Percentiles rank a stretch among this genome's conserved stretches.
These are phyloP conservation scores for Rubia yunnanensis DNA, from an alignment of 257 asterid genomes.

Conservation along the genomic window DNA sequence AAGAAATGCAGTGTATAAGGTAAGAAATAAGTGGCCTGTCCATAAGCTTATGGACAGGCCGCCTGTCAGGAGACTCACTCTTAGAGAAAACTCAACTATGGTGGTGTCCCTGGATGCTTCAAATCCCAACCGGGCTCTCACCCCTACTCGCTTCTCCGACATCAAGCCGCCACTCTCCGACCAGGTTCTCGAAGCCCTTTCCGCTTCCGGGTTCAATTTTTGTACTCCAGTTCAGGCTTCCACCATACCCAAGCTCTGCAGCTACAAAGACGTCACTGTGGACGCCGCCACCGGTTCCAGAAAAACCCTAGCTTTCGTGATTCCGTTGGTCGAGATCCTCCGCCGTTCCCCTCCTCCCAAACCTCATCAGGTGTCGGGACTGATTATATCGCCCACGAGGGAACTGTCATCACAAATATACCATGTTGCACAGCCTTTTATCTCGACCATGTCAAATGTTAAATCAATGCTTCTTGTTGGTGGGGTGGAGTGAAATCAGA, in stretches of 20 bases:
- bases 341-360: conserved; percentile 65
- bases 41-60: too few relatives aligned
- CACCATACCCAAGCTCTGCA: conserved; percentile 80
- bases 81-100: too few relatives aligned
- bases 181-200: conserved; percentile 56
- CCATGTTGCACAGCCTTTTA: conserved; percentile 79
- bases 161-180: conserved; percentile 64
- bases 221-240: conserved; percentile 95
- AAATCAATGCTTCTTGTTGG: conserved; percentile 80
- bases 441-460: conserved; percentile 59
- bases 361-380: conserved; percentile 80
- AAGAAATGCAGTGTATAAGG: too few relatives aligned
- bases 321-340: conserved; percentile 80
- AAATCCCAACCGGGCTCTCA: conserved; percentile 65
- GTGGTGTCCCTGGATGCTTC: conserved; percentile 21
- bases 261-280: conserved; percentile 75
- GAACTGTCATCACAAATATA: conserved; percentile 90
- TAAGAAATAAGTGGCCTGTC: too few relatives aligned
- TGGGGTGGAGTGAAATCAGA: conserved; percentile 77
- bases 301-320: conserved; percentile 74
- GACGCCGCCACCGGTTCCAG: conserved; percentile 99
- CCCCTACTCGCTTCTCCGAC: conserved; percentile 70
- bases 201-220: conserved; percentile 54
- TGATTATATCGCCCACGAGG: conserved; percentile 84
- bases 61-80: too few relatives aligned